Base-by-base conservation (phyloP, 192 early-diverging fungal genomes). In the Kappamyces sp. region DNA sequence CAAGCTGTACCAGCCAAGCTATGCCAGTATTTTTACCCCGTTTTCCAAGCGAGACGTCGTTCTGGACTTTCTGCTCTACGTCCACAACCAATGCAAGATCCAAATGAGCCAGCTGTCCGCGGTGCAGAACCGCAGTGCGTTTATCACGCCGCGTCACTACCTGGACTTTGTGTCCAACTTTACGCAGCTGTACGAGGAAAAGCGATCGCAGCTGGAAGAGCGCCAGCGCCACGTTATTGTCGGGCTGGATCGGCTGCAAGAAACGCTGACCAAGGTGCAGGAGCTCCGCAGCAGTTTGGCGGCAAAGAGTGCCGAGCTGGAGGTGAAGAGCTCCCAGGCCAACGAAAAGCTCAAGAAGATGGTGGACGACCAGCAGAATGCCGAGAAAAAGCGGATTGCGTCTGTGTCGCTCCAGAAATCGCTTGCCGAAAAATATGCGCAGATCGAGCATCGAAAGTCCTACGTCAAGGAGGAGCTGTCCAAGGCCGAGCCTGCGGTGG, bases 211-310 rank as follows among this genome's bases (percentile, higher is more conserved):
- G 64, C 74, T 99, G 9, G 95, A 99, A 73, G 95, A 98, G 60
- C 93, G 94, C 70, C 98, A 99, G 69, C 87, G 93, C 29, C 98
- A 99, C 59, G 81, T 99, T 55, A 94, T 94, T 60, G 88, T 95
- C 60, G 98, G 98, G 47, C 72, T 99, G 59, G 98, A 95, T 62
- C 93, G 93, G 69, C 84, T 99, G 60, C 81, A 86, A 63, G 90
- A 89, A 47, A 99, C 98, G 12, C 93, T 99, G 7, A 66, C 78
- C 34, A 92, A 95, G 74, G 98, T 99, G 1, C 90, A 94, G 71
- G 90, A 95, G 66, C 80, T 99, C 47, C 84, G 94, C 30, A 75
- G 64, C 59, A 86, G 86, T 57, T 79, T 99, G 55, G 90, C 87
- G 34, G 77, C 81, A 64, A 94, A 96, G 71, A 85, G 87, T 61